Percentiles rank a stretch among this genome's conserved stretches.
Conservation (phyloP, 495 filamentous ascomycete species). For the Lepraria neglecta region DNA sequence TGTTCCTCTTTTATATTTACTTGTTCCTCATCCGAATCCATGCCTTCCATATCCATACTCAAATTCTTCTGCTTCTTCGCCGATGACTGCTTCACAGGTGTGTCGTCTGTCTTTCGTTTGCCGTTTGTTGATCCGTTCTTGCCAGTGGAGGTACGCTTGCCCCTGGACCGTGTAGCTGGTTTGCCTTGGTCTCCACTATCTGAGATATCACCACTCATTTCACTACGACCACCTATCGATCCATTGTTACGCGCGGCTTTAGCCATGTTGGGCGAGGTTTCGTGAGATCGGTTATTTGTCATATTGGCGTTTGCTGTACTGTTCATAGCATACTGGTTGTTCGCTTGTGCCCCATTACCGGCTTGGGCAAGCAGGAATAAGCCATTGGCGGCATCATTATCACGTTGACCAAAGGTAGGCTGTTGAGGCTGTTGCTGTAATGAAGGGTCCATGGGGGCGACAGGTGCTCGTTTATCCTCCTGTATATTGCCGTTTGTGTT, state of each 20-base stretch:
- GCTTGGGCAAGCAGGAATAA: conserved; percentile 82
- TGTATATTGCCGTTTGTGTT: conserved; percentile 46
- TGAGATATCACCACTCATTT: conserved; percentile 62
- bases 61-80: conserved; percentile 67
- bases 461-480: conserved; percentile 42
- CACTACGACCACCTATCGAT: conserved; percentile 48
- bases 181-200: conserved; percentile 62
- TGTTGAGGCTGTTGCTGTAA: conserved; percentile 37
- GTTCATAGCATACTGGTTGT: conserved; percentile 48
- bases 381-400: conserved; percentile 93
- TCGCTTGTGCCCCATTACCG: conserved; percentile 52
- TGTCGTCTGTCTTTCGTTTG: conserved; percentile 78
- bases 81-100: conserved; percentile 52
- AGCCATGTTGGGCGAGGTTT: conserved; percentile 33
- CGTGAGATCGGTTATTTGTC: conserved; percentile 29
- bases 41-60: conserved; percentile 51
- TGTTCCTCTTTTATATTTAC: conserved; percentile 49
- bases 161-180: conserved; percentile 57
- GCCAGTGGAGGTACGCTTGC: conserved; percentile 56
- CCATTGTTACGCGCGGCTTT: conserved; percentile 35
- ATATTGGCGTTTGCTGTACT: conserved; percentile 41
- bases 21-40: conserved; percentile 51
- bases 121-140: conserved; percentile 48
- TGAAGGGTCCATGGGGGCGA: conserved; percentile 47
- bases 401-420: conserved; percentile 72